Conservation (phyloP, 257 asterid genomes). For the Plantago major region DNA sequence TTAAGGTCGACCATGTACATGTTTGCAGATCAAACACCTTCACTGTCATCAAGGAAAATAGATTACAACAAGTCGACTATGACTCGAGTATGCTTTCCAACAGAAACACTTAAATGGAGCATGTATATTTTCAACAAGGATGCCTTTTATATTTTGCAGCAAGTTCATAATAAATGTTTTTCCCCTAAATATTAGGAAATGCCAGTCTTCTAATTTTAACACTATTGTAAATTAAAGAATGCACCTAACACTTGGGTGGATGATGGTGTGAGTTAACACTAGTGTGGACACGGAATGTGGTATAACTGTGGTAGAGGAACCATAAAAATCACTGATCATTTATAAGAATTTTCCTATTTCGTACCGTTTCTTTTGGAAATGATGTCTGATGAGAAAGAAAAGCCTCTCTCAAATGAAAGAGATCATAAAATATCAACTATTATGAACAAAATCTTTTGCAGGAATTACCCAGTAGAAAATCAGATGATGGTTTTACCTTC, state of each 20-base stretch:
- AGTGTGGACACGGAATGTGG: too few relatives aligned
- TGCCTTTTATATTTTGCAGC: too few relatives aligned
- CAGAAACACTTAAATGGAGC: too few relatives aligned
- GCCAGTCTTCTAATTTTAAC: too few relatives aligned
- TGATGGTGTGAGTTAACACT: too few relatives aligned
- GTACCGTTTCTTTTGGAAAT: too few relatives aligned
- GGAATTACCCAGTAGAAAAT: constrained; percentile 10
- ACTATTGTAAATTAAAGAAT: too few relatives aligned
- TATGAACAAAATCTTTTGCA: constrained; percentile 19
- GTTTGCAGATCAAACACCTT: constrained; percentile 87
- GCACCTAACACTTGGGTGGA: too few relatives aligned
- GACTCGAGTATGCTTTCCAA: background rate
- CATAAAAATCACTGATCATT: background rate
- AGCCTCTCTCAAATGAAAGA: constrained; percentile 13
- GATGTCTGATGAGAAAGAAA: background rate
- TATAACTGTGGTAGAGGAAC: background rate
- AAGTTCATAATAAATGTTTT: too few relatives aligned
- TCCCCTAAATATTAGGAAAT: too few relatives aligned
- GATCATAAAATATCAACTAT: constrained; percentile 3
- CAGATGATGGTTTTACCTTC: background rate
- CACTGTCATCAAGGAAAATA: constrained; percentile 47
- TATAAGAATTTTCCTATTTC: background rate
- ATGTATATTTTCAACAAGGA: too few relatives aligned
- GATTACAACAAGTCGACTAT: constrained; percentile 5
- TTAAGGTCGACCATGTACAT: constrained; percentile 77